Evolutionary conservation across 2,329 filamentous ascomycete species (phyloP).

Genomic region (Fusarium tjaetaba): DNA sequence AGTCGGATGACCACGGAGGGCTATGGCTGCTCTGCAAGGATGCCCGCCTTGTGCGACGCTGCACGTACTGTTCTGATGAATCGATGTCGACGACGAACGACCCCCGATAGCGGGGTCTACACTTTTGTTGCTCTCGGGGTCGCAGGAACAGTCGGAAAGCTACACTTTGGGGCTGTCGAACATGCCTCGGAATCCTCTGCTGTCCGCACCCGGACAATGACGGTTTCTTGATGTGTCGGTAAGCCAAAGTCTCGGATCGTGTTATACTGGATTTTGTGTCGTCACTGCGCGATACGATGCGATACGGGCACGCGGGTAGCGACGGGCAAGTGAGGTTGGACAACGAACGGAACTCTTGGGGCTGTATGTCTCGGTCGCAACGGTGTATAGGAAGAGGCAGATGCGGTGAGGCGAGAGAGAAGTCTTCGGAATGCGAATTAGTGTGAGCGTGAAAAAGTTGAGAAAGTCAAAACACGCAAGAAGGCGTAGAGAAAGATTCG

Average conservation of each 20-base stretch:
- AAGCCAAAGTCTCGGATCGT: slow-evolving; percentile 30
- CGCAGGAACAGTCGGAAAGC: slow-evolving; percentile 45
- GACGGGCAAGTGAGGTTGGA: slow-evolving; percentile 39
- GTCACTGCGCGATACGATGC: slow-evolving; percentile 28
- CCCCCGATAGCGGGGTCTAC: slow-evolving; percentile 42
- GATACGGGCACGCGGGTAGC: slow-evolving; percentile 34
- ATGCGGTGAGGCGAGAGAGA: slow-evolving; percentile 36
- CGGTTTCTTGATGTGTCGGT: slow-evolving; percentile 28
- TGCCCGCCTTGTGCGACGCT: slow-evolving; percentile 49
- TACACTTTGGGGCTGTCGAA: slow-evolving; percentile 49
- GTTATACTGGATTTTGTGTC: slow-evolving; percentile 22
- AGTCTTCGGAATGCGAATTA: slow-evolving; percentile 24
- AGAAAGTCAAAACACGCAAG: slow-evolving; percentile 25
- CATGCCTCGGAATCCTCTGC: slow-evolving; percentile 51
- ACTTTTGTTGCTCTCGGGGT: slow-evolving; percentile 39
- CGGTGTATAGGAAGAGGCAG: slow-evolving; percentile 27
- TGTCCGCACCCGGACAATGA: slow-evolving; percentile 47
- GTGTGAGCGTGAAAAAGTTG: slow-evolving; percentile 15
- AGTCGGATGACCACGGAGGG: slow-evolving; percentile 38
- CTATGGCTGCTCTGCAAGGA: slow-evolving; percentile 37
- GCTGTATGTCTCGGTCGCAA: slow-evolving; percentile 47
- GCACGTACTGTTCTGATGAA: slow-evolving; percentile 54
- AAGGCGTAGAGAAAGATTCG: slow-evolving; percentile 23
- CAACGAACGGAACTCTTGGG: slow-evolving; percentile 32
- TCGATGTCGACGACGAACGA: slow-evolving; percentile 43